Percentiles rank a stretch among this genome's conserved stretches.
phyloP scores from a whole-genome alignment of 2,329 filamentous ascomycete genomes.

The Juglanconis oblonga region DNA sequence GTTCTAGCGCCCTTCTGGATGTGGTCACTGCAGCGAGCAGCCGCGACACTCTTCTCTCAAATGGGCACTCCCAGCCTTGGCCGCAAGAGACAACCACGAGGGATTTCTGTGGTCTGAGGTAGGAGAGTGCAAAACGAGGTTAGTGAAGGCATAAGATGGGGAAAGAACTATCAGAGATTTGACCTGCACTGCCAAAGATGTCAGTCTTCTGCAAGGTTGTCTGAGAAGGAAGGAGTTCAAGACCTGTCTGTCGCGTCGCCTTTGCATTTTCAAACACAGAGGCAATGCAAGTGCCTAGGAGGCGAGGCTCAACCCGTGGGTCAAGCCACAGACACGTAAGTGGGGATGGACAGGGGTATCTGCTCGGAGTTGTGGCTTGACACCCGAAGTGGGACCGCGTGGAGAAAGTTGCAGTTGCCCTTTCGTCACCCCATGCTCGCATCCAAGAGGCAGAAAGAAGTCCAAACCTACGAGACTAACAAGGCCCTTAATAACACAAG shows the following conservation, averaged over 20 bases:
- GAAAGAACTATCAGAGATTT: background rate
- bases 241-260: too few relatives aligned
- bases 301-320: too few relatives aligned
- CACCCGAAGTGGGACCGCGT: background rate
- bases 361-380: background rate
- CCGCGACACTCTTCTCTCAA: background rate
- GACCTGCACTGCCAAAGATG: background rate
- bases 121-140: background rate
- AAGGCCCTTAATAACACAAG: background rate
- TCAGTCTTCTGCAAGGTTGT: too few relatives aligned
- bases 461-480: background rate
- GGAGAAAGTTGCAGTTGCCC: background rate
- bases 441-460: background rate
- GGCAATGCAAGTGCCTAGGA: too few relatives aligned
- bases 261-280: too few relatives aligned
- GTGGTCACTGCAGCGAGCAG: background rate
- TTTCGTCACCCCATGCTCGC: background rate
- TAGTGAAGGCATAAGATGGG: background rate
- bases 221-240: too few relatives aligned
- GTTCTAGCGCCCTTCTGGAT: conserved; percentile 3
- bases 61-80: background rate
- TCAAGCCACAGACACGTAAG: too few relatives aligned
- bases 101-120: too few relatives aligned
- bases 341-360: too few relatives aligned
- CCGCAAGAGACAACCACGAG: too few relatives aligned